phyloP scores from a whole-genome alignment of 2,329 filamentous ascomycete genomes.

The Teratosphaeriaceae sp. region DNA sequence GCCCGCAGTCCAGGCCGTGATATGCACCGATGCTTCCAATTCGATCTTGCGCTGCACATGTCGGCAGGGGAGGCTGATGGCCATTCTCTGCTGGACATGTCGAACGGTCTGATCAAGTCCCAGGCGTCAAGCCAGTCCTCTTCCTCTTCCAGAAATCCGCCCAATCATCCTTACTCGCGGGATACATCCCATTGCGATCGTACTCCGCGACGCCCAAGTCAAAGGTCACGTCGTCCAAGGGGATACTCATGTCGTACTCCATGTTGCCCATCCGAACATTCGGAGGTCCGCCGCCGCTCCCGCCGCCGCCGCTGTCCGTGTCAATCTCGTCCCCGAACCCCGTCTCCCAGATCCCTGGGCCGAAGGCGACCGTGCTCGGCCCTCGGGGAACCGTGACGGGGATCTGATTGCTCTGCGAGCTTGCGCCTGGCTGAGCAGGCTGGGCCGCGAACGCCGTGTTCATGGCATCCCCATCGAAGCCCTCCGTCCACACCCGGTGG shows the following conservation, averaged over 20 bases:
- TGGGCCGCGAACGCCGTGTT: not conserved
- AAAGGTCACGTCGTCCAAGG: not conserved
- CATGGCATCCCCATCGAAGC: not conserved
- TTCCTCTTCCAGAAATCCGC: not conserved
- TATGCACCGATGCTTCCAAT: no score
- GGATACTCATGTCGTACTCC: not conserved
- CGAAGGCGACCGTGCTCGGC: not conserved
- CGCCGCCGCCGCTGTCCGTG: not conserved
- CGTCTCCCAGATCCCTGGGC: not conserved
- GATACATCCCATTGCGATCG: conserved; percentile 5
- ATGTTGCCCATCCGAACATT: no score
- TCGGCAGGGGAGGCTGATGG: no score
- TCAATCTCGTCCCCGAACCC: not conserved
- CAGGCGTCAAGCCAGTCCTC: not conserved
- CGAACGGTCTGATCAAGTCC: not conserved
- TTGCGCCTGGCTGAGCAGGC: not conserved
- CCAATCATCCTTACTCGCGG: conserved; percentile 2
- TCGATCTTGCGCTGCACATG: no score
- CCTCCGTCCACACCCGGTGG: not conserved
- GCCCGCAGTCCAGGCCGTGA: no score
- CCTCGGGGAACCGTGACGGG: not conserved
- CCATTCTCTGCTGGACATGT: not conserved
- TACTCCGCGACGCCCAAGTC: not conserved
- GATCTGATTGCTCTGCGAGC: not conserved
- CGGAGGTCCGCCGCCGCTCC: not conserved